Percentiles rank a stretch among this genome's conserved stretches.
Conservation (phyloP, 495 filamentous ascomycete species). For the Lepidopterella palustris region DNA sequence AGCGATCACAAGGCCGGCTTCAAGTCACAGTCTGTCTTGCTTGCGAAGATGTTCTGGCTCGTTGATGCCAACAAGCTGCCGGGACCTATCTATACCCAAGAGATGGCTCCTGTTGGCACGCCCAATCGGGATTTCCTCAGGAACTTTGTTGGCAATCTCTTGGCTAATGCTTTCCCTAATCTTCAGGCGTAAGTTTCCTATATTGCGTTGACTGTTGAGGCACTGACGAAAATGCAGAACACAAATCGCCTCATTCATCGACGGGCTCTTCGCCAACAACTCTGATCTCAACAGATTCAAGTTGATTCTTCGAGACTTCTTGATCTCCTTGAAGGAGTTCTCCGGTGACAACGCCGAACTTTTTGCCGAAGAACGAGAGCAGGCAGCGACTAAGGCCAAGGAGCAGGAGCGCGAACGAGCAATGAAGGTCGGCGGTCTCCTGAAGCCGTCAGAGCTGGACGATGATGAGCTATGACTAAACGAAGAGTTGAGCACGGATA, state of each 20-base stretch:
- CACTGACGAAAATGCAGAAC: slow-evolving; percentile 46
- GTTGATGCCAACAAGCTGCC: slow-evolving; percentile 79
- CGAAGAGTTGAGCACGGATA: slow-evolving; percentile 23
- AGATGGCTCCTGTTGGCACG: slow-evolving; percentile 76
- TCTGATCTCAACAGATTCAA: slow-evolving; percentile 84
- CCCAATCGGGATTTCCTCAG: slow-evolving; percentile 83
- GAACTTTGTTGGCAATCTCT: slow-evolving; percentile 74
- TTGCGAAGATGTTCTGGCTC: slow-evolving; percentile 95
- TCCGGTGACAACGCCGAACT: slow-evolving; percentile 84
- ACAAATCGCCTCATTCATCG: slow-evolving; percentile 84
- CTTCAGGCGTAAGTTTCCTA: slow-evolving; percentile 71
- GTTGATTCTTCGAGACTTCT: slow-evolving; percentile 87
- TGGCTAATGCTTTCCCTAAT: slow-evolving; percentile 89
- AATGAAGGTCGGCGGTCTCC: slow-evolving; percentile 30
- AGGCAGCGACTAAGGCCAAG: slow-evolving; percentile 48
- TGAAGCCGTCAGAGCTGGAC: slow-evolving; percentile 32
- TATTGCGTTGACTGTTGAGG: slow-evolving; percentile 23
- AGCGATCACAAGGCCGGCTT: slow-evolving; percentile 98
- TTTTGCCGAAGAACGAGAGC: slow-evolving; percentile 91
- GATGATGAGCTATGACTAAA: slow-evolving; percentile 31
- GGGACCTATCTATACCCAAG: slow-evolving; percentile 76
- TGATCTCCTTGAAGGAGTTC: slow-evolving; percentile 95
- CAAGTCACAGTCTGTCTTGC: slow-evolving; percentile 88
- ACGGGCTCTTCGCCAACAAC: slow-evolving; percentile 76
- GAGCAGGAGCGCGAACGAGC: slow-evolving; percentile 28